phyloP scores from a whole-genome alignment of 345 rosid species.

The Lepidium didymum region DNA sequence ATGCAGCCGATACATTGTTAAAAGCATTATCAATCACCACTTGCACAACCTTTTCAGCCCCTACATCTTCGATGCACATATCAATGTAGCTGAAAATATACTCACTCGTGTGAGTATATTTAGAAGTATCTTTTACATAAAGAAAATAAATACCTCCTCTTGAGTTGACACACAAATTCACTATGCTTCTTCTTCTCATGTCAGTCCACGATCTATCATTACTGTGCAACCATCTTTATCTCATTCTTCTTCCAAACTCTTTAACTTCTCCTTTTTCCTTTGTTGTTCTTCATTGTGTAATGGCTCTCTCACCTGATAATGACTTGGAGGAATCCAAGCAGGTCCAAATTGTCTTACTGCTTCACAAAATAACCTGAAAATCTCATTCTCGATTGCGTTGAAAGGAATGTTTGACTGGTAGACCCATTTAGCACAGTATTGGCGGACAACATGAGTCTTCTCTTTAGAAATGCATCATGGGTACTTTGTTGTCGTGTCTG shows the following conservation, averaged over 20 bases:
- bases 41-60: too few relatives aligned
- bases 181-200: not conserved
- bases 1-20: not conserved
- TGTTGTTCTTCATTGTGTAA: not conserved
- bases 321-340: not conserved
- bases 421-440: not conserved
- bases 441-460: not conserved
- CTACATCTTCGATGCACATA: too few relatives aligned
- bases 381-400: not conserved
- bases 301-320: not conserved
- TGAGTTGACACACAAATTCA: too few relatives aligned
- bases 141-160: too few relatives aligned
- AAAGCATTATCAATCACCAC: too few relatives aligned
- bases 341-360: not conserved
- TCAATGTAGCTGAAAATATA: too few relatives aligned
- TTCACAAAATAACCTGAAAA: not conserved
- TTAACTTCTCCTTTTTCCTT: not conserved
- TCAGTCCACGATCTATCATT: too few relatives aligned
- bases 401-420: not conserved
- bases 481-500: not conserved
- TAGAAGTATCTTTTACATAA: too few relatives aligned
- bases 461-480: not conserved
- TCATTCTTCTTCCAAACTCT: not conserved
- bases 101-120: too few relatives aligned
- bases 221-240: too few relatives aligned